Percentiles rank a stretch among this genome's conserved stretches.
phyloP scores from a whole-genome alignment of 257 asterid genomes.

The Gentiana straminea region DNA sequence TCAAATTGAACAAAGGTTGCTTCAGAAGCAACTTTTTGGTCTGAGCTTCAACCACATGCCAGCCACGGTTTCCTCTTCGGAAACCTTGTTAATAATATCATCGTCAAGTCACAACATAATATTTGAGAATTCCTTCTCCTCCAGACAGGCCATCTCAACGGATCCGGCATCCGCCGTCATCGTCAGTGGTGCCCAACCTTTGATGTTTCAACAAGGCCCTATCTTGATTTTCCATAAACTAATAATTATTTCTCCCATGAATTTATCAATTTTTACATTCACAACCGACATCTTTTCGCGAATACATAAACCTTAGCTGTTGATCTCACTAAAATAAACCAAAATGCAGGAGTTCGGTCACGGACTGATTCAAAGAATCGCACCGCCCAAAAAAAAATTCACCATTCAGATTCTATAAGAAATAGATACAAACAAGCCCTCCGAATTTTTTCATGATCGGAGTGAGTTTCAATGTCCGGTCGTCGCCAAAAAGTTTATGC shows the following conservation, averaged over 20 bases:
- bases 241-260: not conserved
- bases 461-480: no score
- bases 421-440: no score
- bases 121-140: constrained; percentile 1
- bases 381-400: no score
- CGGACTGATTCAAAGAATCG: no score
- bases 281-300: not conserved
- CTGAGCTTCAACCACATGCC: not conserved
- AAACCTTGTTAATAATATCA: not conserved
- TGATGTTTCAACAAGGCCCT: constrained; percentile 4
- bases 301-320: not conserved
- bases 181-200: not conserved
- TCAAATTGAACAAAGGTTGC: not conserved
- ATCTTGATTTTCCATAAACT: constrained; percentile 1
- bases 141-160: no score
- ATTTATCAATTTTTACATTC: not conserved
- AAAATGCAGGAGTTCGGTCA: no score
- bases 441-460: no score
- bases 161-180: no score
- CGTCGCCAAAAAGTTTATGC: no score
- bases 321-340: no score
- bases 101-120: not conserved
- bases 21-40: not conserved
- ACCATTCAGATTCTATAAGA: no score
- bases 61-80: not conserved